Conservation (phyloP, 2,329 filamentous ascomycete species). For the Fusarium albosuccineum region DNA sequence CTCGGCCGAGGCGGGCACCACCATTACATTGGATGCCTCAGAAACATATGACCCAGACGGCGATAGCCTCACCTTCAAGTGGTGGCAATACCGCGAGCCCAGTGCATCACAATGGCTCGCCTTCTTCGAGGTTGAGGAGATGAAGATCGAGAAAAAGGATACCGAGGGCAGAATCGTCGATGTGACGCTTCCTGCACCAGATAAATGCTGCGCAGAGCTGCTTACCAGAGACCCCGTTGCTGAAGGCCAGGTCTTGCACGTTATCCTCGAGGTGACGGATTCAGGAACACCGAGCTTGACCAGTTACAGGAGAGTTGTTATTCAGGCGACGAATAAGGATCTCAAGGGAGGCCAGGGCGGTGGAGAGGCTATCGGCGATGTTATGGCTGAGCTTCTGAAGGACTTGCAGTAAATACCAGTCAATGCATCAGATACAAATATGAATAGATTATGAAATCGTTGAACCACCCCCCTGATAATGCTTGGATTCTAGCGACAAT, state of each 20-base stretch:
- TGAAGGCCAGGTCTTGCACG: conserved; percentile 60
- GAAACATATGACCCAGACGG: conserved; percentile 61
- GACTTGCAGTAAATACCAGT: no score
- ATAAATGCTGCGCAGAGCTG: conserved; percentile 53
- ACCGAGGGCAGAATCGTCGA: conserved; percentile 46
- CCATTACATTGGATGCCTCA: conserved; percentile 58
- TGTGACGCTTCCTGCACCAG: conserved; percentile 54
- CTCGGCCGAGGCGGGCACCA: conserved; percentile 54
- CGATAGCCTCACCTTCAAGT: conserved; percentile 58
- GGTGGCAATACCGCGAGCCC: conserved; percentile 62
- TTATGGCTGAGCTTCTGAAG: neutral
- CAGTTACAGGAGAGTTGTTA: conserved; percentile 60
- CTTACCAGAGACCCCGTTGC: conserved; percentile 51
- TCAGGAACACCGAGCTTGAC: conserved; percentile 58
- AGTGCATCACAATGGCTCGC: conserved; percentile 56
- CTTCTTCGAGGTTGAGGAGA: conserved; percentile 52
- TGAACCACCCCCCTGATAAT: no score
- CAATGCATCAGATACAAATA: no score
- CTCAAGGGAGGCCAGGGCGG: conserved; percentile 41
- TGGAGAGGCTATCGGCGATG: conserved; percentile 30
- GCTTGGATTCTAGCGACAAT: no score
- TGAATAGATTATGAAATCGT: no score
- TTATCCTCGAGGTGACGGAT: conserved; percentile 64
- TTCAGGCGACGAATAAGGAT: conserved; percentile 50
- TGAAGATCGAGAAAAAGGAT: conserved; percentile 41